Percentiles rank a stretch among this genome's conserved stretches.
These are phyloP conservation scores for Penicillium fuscoglaucum DNA, from an alignment of 2,329 filamentous ascomycete genomes.

Conservation along the genomic window DNA sequence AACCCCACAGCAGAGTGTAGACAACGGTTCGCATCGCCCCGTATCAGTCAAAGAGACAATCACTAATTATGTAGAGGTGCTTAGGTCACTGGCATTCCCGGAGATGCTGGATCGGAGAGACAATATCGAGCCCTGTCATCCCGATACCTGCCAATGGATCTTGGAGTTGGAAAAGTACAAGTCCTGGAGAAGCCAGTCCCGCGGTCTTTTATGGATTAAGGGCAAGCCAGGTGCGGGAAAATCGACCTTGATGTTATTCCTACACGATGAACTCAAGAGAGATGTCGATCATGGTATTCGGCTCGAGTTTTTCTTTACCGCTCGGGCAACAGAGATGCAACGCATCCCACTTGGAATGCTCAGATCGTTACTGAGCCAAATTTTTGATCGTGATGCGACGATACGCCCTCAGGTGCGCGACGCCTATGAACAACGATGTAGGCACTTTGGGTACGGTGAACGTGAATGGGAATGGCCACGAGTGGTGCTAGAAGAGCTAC, in stretches of 20 bases:
- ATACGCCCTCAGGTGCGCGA: conserved; percentile 5
- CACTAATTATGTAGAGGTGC: no score
- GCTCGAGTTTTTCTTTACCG: conserved; percentile 22
- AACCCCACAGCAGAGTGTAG: no score
- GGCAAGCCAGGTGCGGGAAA: conserved; percentile 28
- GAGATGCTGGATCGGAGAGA: conserved; percentile 16
- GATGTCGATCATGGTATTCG: not conserved
- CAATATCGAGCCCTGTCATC: conserved; percentile 4
- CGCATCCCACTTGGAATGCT: conserved; percentile 17
- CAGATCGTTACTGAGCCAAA: conserved; percentile 18
- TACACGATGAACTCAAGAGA: conserved; percentile 5
- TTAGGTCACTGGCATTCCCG: conserved; percentile 10
- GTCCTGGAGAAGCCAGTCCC: conserved; percentile 3
- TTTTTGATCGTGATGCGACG: conserved; percentile 2
- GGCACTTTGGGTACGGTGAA: conserved; percentile 3
- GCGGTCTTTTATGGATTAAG: conserved; percentile 22
- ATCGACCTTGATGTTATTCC: conserved; percentile 23
- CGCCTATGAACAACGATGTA: conserved; percentile 3
- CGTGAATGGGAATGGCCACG: conserved; percentile 6
- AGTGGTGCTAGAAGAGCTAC: conserved; percentile 1
- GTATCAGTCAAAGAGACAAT: no score
- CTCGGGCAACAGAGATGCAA: conserved; percentile 17
- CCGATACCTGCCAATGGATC: conserved; percentile 17
- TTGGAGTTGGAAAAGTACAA: conserved; percentile 14
- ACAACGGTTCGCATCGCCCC: no score